Conservation (phyloP, 352 stramenopile species). For the Thalassiosira oceanica region DNA sequence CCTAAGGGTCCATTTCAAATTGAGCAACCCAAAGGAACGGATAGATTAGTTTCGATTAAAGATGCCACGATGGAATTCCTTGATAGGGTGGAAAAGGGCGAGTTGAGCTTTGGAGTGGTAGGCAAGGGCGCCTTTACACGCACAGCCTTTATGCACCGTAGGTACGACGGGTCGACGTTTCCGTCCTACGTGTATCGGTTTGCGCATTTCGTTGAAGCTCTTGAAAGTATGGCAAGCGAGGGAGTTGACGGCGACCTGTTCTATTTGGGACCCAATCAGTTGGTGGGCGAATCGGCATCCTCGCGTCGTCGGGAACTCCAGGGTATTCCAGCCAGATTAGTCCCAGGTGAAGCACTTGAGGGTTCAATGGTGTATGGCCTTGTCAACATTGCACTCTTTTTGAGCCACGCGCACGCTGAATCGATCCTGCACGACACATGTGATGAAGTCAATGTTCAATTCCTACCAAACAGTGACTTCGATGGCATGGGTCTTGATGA, state of each 20-base stretch:
- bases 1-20: slow-evolving; percentile 36
- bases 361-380: slow-evolving; percentile 26
- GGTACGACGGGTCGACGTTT: slow-evolving; percentile 38
- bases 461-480: slow-evolving; percentile 5
- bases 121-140: slow-evolving; percentile 29
- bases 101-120: slow-evolving; percentile 8
- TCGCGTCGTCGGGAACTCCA: background rate
- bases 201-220: slow-evolving; percentile 39
- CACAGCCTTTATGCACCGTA: slow-evolving; percentile 26
- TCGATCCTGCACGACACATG: slow-evolving; percentile 40
- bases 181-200: slow-evolving; percentile 44
- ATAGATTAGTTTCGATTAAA: slow-evolving; percentile 15
- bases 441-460: slow-evolving; percentile 38
- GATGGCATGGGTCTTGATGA: background rate
- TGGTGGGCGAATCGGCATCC: background rate
- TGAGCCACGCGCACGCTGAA: slow-evolving; percentile 34
- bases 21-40: slow-evolving; percentile 12
- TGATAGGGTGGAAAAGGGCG: slow-evolving; percentile 24
- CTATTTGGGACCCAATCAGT: slow-evolving; percentile 35
- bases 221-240: slow-evolving; percentile 27
- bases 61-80: too few relatives aligned
- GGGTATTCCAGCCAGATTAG: background rate
- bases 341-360: background rate
- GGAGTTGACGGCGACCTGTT: slow-evolving; percentile 44
- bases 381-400: slow-evolving; percentile 41